Percentiles rank a stretch among this genome's conserved stretches.
phyloP scores from a whole-genome alignment of 139 green algal genomes.

The Spirogloea muscicola region DNA sequence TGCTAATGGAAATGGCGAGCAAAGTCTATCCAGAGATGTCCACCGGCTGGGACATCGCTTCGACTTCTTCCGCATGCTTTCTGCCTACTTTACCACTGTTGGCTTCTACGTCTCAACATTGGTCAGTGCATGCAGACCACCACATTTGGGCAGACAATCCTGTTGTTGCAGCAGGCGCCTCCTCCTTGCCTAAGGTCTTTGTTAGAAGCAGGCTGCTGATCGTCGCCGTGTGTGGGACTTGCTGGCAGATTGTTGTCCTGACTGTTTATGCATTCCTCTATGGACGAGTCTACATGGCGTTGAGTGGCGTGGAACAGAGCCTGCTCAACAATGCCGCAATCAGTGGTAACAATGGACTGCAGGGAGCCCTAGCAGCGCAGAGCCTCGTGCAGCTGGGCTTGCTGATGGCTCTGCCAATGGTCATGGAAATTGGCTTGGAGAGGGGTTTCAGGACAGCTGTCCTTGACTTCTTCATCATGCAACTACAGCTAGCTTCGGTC shows the following conservation, averaged over 20 bases:
- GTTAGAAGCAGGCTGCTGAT: no score
- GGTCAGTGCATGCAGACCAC: no score
- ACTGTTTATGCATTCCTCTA: constrained; percentile 46
- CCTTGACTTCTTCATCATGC: constrained; percentile 35
- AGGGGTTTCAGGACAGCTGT: constrained; percentile 20
- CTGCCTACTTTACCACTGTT: constrained; percentile 36
- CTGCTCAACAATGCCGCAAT: constrained; percentile 14
- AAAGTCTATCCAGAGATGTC: constrained; percentile 73
- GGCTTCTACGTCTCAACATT: constrained; percentile 43
- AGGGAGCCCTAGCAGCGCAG: not conserved
- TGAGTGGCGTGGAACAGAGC: constrained; percentile 2
- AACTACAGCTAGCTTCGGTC: constrained; percentile 27
- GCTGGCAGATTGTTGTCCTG: constrained; percentile 27
- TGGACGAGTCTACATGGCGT: constrained; percentile 16
- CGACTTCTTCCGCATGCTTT: constrained; percentile 46
- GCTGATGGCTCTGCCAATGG: constrained; percentile 36
- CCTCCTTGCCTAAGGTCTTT: no score
- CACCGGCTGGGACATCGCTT: constrained; percentile 61
- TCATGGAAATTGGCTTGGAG: constrained; percentile 45
- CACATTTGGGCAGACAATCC: no score
- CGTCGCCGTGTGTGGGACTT: no score
- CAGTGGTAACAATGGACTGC: not conserved
- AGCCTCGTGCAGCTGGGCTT: constrained; percentile 34
- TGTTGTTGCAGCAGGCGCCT: no score
- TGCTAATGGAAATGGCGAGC: constrained; percentile 72